Evolutionary conservation across 371 early-diverging fungal species (phyloP).

Genomic region (Rhizopus microsporus): DNA sequence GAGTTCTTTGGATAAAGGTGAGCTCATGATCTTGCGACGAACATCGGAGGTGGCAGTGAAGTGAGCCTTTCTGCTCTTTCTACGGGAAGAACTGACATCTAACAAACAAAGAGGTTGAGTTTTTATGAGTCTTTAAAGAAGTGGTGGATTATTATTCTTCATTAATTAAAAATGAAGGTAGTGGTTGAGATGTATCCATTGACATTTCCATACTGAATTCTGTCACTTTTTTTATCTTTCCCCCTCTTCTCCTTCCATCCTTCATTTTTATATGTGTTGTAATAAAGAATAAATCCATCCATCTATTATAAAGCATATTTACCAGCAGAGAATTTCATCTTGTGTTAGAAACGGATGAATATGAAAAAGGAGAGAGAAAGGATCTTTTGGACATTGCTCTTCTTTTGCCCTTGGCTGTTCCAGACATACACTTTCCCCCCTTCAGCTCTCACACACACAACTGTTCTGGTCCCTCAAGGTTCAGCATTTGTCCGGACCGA

Average conservation of each 20-base stretch:
- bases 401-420: neutral
- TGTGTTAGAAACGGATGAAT: conserved; percentile 11
- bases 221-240: neutral
- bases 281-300: conserved; percentile 9
- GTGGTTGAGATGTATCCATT: neutral
- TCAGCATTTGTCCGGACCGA: too few relatives aligned
- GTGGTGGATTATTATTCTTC: conserved; percentile 4
- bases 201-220: neutral
- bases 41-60: conserved; percentile 93
- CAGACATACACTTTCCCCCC: too few relatives aligned
- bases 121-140: neutral
- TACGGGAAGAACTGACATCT: conserved; percentile 92
- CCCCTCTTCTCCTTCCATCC: conserved; percentile 16
- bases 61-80: conserved; percentile 98
- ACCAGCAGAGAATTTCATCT: conserved; percentile 43
- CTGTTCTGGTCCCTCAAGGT: too few relatives aligned
- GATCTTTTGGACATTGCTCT: neutral
- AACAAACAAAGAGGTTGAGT: conserved; percentile 5
- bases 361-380: conserved; percentile 7
- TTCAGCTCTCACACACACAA: too few relatives aligned
- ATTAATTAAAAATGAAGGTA: conserved; percentile 6
- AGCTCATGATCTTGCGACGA: conserved; percentile 95
- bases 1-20: conserved; percentile 95
- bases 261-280: conserved; percentile 7
- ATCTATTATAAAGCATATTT: conserved; percentile 10